Evolutionary conservation across 805 yeast genomes (phyloP), one percentile per base, ranked within the genome.

Genomic region (Candida cerambycidarum): DNA sequence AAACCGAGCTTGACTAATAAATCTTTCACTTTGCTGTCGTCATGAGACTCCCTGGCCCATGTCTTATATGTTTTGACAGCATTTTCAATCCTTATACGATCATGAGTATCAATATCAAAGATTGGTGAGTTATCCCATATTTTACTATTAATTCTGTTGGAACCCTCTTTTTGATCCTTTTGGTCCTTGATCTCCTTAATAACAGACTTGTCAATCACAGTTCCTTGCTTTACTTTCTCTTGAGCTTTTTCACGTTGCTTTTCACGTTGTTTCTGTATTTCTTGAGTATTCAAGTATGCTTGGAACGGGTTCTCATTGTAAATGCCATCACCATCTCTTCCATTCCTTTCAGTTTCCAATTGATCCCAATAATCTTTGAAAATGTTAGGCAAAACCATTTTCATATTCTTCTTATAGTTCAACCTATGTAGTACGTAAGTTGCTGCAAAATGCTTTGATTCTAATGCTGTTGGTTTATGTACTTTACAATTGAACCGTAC

Each of bases 391-490:
- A 92, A 71, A 55, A 89, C 83, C 90, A 90, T 82, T 46, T 86
- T 86, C 62, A 92, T 60, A 57, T 88, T 89, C 53, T 89, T 89
- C 52, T 82, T 83, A 46, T 81, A 86, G 28, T 90, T 82, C 14
- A 92, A 73, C 27, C 96, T 70, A 58, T 81, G 90, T 47, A 92
- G 62, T 0, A 92, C 93, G 51, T 84, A 87, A 0, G 97, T 89
- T 0, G 99, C 97, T 0, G 92, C 89, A 54, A 77, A 75, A 59
- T 90, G 95, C 36, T 97, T 75, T 1, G 98, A 97, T 53, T 90
- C 97, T 24, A 88, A 70, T 1, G 95, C 78, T 0, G 97, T 88
- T 35, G 80, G 86, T 52, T 85, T 89, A 0, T 90, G 83, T 3
- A 66, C 62, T 14, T 75, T 73, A 0, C 83, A 79, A 53, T 71